A percentile compares a stretch with the other conserved stretches of the same genome.
Conservation (phyloP, 352 stramenopile genomes). For the Pythium phragmitis region DNA sequence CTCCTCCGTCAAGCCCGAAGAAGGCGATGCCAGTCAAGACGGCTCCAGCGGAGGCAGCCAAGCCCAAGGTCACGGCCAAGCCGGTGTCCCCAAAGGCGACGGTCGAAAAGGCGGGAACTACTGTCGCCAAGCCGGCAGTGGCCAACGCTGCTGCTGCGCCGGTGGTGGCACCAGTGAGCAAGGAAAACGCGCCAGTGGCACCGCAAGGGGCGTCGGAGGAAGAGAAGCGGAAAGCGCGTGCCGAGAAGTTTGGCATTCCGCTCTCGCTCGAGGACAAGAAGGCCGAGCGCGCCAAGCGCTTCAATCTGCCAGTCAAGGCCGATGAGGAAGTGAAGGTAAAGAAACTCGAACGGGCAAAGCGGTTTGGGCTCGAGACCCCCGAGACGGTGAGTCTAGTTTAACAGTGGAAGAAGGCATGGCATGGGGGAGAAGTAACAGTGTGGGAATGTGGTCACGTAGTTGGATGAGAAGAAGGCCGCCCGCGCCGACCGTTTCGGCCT, state of each 20-base stretch:
- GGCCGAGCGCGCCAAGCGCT: constrained; percentile 81
- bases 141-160: background rate
- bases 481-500: constrained; percentile 81
- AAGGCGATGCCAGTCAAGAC: constrained; percentile 12
- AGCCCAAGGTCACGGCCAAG: constrained; percentile 18
- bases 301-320: constrained; percentile 46
- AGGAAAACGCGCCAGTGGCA: background rate
- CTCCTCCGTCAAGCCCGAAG: constrained; percentile 21
- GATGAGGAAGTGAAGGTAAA: constrained; percentile 55
- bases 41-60: constrained; percentile 4
- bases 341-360: constrained; percentile 72
- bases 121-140: constrained; percentile 1
- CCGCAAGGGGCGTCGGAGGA: constrained; percentile 54
- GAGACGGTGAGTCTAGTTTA: constrained; percentile 45
- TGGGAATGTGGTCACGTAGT: constrained; percentile 27
- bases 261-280: constrained; percentile 76
- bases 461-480: constrained; percentile 81
- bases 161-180: background rate
- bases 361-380: constrained; percentile 76
- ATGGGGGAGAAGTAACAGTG: background rate
- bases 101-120: constrained; percentile 16
- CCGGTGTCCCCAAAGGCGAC: constrained; percentile 17
- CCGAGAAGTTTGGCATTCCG: constrained; percentile 80
- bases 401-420: background rate
- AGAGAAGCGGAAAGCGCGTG: constrained; percentile 74